Base-by-base conservation (phyloP, 306 rosid species). In the Ziziphus jujuba region DNA sequence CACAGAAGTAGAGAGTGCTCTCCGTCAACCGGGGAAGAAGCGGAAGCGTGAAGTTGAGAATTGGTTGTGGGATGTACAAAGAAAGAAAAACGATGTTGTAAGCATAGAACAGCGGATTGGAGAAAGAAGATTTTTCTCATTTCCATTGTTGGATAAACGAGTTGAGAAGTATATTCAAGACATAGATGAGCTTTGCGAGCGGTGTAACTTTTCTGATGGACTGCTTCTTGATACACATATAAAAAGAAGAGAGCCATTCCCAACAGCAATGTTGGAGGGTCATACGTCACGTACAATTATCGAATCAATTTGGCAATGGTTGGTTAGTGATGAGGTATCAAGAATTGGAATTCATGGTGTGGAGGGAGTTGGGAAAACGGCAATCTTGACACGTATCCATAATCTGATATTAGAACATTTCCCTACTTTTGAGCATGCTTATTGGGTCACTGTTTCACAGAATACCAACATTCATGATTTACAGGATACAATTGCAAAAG, bases 281-380 rank as follows among this genome's bases (percentile, higher is more conserved):
- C 25, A 19, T 7, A 22, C 15, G 2, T 28, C 44, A 19, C 10
- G 33, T 25, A 13, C 14, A 40, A 40, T 40, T 2, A 40, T 49
- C 16, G 14, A 64, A 19, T 17, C 15, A 2, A 33, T 64, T 16
- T 15, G 14, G 24, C 24, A 23, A n/a, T 64, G 69, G 58, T 49
- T 64, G 56, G 50, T 6, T n/a, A 58, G 31, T 7, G 22, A 40
- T 11, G 33, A 15, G 8, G 69, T 49, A 43, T 64, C 69, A 3
- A 49, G 47, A 64, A 49, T 49, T 11, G 69, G 69, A 28, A 52
- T 64, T n/a, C 33, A 49, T 49, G 69, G 69, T 3, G 16, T 0
- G 8, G 21, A 28, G 69, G 69, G 69, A 48, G 69, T 49, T 31
- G 69, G 69, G 23, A 64, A 64, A 64, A 64, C 58, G 15, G 56